These are phyloP conservation scores for Cynara cardunculus DNA, from an alignment of 129 eudicot genomes.

Conservation along the genomic window DNA sequence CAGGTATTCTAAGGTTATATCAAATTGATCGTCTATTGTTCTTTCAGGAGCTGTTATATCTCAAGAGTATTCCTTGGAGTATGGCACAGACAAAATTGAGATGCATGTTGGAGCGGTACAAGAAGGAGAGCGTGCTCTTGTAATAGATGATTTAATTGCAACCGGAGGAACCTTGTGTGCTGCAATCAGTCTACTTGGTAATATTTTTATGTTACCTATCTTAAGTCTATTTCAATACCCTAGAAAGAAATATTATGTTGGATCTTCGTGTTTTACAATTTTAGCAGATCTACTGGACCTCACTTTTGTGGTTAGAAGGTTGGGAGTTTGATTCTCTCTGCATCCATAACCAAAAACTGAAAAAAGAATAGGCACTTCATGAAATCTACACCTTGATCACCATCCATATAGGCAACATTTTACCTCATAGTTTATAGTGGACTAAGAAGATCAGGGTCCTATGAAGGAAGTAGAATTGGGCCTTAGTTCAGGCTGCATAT, in stretches of 20 bases:
- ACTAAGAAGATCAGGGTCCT: background rate
- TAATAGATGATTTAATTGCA: conserved; percentile 88
- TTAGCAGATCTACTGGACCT: background rate
- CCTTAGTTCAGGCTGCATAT: background rate
- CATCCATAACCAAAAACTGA: background rate
- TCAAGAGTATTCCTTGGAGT: conserved; percentile 88
- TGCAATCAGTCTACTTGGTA: conserved; percentile 89
- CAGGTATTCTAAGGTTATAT: background rate
- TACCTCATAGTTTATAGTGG: background rate
- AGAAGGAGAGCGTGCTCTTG: conserved; percentile 73
- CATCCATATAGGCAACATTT: background rate
- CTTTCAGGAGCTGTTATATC: conserved; percentile 84
- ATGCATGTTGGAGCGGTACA: conserved; percentile 98
- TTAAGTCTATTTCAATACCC: background rate
- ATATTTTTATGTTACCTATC: background rate
- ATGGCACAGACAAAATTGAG: conserved; percentile 89
- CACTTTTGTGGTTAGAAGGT: background rate
- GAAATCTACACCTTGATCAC: background rate
- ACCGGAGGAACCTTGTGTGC: conserved; percentile 93
- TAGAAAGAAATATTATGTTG: background rate
- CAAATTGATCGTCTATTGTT: background rate
- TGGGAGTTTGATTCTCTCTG: background rate
- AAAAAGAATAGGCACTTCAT: background rate
- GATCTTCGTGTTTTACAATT: background rate
- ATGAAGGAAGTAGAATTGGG: background rate